Evolutionary conservation across 495 filamentous ascomycete genomes (phyloP), one percentile per base, ranked within the genome.

Genomic region (Aspergillus leporis): DNA sequence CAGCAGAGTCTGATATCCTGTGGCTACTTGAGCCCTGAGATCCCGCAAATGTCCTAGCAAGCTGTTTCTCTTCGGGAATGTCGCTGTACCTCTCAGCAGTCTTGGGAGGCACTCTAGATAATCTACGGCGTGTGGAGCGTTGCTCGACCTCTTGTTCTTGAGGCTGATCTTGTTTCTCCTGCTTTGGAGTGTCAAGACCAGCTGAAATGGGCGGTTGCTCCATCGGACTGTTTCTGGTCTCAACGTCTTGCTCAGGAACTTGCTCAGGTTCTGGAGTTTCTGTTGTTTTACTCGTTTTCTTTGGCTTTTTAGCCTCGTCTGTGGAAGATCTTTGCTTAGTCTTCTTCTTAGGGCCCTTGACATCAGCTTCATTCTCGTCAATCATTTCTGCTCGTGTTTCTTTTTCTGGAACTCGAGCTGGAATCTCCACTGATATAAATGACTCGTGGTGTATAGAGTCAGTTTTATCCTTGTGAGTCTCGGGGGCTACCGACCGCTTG

Each of bases 71-170:
- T 31, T 70, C 61, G 0, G 76, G 74, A 40, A 80, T 73, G 48
- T 79, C 77, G 52, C 77, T 80, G 40, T 74, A 80, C 48, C 76
- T 62, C 53, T 80, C 73, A 1, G 67, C 52, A 13, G 75, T 80
- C 58, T 79, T 80, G 3, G 75, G 71, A 40, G 77, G 77, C 19
- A 74, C 64, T 28, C 58, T 65, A 0, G 71, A 69, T 13, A 68
- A 76, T 43, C 65, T 66, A 46, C 67, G 63, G 47, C 62, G 67
- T 14, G 58, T 49, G 16, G 62, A 56, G 38, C 58, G 50, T 21
- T 60, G 56, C 40, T 67, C 62, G n/a, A 64, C 59, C 1, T 60
- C 61, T 41, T 53, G 61, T 56, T 66, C 61, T 31, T 63, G 67
- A 14, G 55, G 52, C 21, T 59, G 57, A 49, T 69, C 63, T 38